phyloP scores from a whole-genome alignment of 345 rosid genomes.

The Xanthoceras sorbifolium region DNA sequence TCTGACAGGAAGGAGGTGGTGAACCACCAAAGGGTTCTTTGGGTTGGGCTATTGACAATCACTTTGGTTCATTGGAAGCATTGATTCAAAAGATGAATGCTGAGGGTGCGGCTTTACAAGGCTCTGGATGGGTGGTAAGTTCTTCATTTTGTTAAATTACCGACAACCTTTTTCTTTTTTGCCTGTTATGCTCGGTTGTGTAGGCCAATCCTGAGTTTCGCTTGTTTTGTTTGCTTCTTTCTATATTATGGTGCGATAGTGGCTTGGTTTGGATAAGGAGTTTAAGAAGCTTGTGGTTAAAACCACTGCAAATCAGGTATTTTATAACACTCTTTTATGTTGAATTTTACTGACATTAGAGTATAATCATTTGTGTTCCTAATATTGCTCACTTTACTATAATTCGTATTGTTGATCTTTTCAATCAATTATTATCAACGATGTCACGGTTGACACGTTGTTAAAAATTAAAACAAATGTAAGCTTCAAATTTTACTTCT shows the following conservation, averaged over 20 bases:
- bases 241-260: conserved; percentile 38
- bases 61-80: conserved; percentile 84
- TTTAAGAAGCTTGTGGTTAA: conserved; percentile 84
- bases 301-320: conserved; percentile 92
- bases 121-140: conserved; percentile 99
- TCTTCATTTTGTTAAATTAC: conserved; percentile 5
- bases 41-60: conserved; percentile 73
- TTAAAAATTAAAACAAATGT: neutral
- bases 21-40: conserved; percentile 78
- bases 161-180: conserved; percentile 6
- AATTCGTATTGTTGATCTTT: neutral
- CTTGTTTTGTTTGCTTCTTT: neutral
- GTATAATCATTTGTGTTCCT: neutral
- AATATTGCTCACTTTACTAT: neutral
- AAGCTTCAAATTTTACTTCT: neutral
- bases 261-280: conserved; percentile 91
- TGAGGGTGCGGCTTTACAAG: conserved; percentile 97
- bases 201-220: neutral
- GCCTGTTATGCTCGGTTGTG: neutral
- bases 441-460: neutral
- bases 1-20: conserved; percentile 87
- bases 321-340: neutral
- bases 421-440: neutral
- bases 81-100: conserved; percentile 74
- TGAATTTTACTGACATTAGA: neutral